These are phyloP conservation scores for Ramularia collo-cygni DNA, from an alignment of 2,329 filamentous ascomycete species.

Conservation along the genomic window DNA sequence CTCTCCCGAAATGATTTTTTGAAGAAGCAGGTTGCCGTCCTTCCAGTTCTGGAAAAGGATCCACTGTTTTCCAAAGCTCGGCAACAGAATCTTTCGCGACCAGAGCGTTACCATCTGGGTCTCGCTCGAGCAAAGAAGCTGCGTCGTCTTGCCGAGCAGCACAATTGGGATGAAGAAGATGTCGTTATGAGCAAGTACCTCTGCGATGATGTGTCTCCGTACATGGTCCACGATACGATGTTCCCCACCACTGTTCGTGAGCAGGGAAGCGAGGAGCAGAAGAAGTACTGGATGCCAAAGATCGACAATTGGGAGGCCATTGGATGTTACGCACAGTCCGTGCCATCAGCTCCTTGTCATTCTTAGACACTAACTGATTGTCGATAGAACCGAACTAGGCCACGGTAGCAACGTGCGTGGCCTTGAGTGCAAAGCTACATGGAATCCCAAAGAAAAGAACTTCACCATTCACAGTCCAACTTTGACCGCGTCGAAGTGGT, in stretches of 20 bases:
- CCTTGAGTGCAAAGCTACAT: slow-evolving; percentile 43
- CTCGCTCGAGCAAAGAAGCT: slow-evolving; percentile 47
- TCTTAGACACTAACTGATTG: not conserved
- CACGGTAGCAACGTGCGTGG: slow-evolving; percentile 49
- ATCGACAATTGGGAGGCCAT: slow-evolving; percentile 46
- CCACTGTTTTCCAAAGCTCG: slow-evolving; percentile 45
- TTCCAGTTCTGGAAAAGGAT: slow-evolving; percentile 40
- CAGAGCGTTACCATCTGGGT: slow-evolving; percentile 47
- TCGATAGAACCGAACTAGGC: slow-evolving; percentile 40
- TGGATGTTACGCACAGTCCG: slow-evolving; percentile 43
- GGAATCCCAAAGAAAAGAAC: slow-evolving; percentile 39
- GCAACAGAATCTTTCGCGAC: slow-evolving; percentile 45
- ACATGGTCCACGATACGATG: slow-evolving; percentile 47
- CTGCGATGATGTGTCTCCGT: slow-evolving; percentile 48
- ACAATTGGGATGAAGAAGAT: slow-evolving; percentile 45
- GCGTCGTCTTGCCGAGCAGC: slow-evolving; percentile 38
- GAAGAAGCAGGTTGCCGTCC: slow-evolving; percentile 40
- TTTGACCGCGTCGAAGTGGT: slow-evolving; percentile 49
- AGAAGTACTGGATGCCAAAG: slow-evolving; percentile 43
- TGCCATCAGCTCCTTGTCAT: not conserved
- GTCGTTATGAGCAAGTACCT: slow-evolving; percentile 47
- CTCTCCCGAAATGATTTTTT: slow-evolving; percentile 44
- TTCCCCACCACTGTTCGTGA: slow-evolving; percentile 47
- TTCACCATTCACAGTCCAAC: slow-evolving; percentile 48
- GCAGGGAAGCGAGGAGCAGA: slow-evolving; percentile 43